Percentiles rank a stretch among this genome's conserved stretches.
These are phyloP conservation scores for Aphanomyces stellatus DNA, from an alignment of 352 stramenopile species.

Conservation along the genomic window DNA sequence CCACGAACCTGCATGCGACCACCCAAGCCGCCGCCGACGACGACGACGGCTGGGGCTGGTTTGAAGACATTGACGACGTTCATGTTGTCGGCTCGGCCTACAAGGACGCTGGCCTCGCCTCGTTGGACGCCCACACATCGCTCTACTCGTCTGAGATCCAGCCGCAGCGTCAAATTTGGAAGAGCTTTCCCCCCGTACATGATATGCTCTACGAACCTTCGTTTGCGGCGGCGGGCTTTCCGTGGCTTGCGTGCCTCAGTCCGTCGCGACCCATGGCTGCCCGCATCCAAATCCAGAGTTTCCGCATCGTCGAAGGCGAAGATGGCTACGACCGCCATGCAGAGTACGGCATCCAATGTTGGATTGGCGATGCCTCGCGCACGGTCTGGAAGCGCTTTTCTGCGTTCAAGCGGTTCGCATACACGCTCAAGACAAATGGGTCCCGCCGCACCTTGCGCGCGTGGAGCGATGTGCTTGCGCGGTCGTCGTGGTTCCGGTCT, in stretches of 20 bases:
- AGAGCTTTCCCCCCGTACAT: constrained; percentile 51
- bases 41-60: constrained; percentile 61
- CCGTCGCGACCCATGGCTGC: constrained; percentile 67
- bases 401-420: constrained; percentile 54
- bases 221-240: constrained; percentile 50
- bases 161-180: constrained; percentile 48
- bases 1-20: constrained; percentile 12
- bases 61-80: constrained; percentile 70
- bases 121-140: constrained; percentile 21
- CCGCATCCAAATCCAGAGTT: constrained; percentile 75
- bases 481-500: constrained; percentile 72
- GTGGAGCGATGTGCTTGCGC: constrained; percentile 48
- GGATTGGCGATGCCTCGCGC: constrained; percentile 64
- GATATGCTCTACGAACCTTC: constrained; percentile 44
- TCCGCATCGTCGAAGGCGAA: constrained; percentile 59
- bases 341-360: constrained; percentile 74
- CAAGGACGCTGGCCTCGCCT: too few relatives aligned
- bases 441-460: constrained; percentile 43
- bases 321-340: constrained; percentile 30
- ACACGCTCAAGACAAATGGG: constrained; percentile 40
- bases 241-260: constrained; percentile 52
- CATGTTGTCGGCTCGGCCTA: constrained; percentile 39
- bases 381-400: constrained; percentile 71
- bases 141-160: constrained; percentile 16
- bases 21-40: neutral